A percentile compares a stretch with the other conserved stretches of the same genome.
Conservation (phyloP, 148 eudicot species). For the Vaccinium vitisidaea region DNA sequence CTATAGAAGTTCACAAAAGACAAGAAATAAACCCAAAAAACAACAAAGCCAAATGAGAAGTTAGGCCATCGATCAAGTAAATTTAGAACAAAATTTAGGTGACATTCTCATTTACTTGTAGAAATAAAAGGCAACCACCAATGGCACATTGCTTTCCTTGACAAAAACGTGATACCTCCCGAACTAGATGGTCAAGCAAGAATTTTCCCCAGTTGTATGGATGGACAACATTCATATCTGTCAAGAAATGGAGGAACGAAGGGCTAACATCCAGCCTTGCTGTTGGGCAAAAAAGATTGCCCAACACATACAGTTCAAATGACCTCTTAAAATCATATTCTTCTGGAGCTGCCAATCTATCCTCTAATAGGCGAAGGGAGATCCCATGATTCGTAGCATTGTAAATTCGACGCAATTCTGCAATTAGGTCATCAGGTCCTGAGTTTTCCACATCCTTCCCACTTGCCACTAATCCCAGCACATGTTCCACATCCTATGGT, state of each 20-base stretch:
- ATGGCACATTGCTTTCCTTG: slow-evolving; percentile 51
- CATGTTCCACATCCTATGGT: slow-evolving; percentile 45
- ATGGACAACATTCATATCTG: slow-evolving; percentile 41
- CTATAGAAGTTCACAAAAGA: neutral
- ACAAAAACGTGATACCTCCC: slow-evolving; percentile 47
- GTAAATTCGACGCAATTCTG: slow-evolving; percentile 32
- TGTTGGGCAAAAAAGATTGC: slow-evolving; percentile 47
- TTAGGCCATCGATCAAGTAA: neutral
- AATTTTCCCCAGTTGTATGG: slow-evolving; percentile 50
- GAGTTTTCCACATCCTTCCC: slow-evolving; percentile 48
- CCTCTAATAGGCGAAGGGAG: slow-evolving; percentile 40
- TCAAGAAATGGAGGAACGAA: slow-evolving; percentile 40
- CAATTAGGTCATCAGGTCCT: slow-evolving; percentile 40
- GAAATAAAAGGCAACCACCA: slow-evolving; percentile 53
- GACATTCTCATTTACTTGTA: slow-evolving; percentile 29
- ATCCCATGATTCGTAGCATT: slow-evolving; percentile 49
- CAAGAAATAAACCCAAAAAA: neutral
- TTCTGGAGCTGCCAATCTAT: slow-evolving; percentile 39
- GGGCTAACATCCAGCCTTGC: slow-evolving; percentile 54
- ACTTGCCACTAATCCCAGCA: slow-evolving; percentile 40
- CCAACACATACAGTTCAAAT: slow-evolving; percentile 42
- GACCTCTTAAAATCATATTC: slow-evolving; percentile 48
- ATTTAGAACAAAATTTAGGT: neutral
- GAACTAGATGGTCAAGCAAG: slow-evolving; percentile 45
- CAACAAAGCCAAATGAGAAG: neutral